Base-by-base conservation (phyloP, 129 eudicot species). In the Lactuca saligna region DNA sequence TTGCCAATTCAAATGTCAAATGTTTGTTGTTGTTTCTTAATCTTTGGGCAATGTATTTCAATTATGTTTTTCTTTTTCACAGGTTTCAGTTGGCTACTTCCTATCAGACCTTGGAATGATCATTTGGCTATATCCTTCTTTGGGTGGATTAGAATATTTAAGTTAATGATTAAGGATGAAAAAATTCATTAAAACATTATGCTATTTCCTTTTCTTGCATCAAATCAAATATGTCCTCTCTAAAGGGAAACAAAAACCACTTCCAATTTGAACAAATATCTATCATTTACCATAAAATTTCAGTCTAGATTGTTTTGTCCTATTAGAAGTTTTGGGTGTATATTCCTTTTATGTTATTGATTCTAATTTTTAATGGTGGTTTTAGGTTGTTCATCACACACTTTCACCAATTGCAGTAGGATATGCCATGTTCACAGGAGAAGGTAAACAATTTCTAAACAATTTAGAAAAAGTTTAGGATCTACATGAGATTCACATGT, bases 131-230 rank as follows among this genome's bases (percentile, higher is more conserved):
- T 93, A 84, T 85, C 97, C 99, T 63, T 85, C 99, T 33, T 78
- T 93, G 76, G 99, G 99, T 69, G 97, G 99, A 70, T 58, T 85
- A 79, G 99, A 93, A 82, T 93, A 89, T 71, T 97, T 93, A 89
- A 93, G 97, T 80, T 66, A 39, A 29, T 76, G 20, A 29, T 68
- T 34, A 35, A 51, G 16, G 68, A 68, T 34, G 61, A 20, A 20
- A 20, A 20, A 20, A 20, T 20, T 20, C 20, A 4, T 41, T 64
- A 10, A 57, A 46, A 12, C 42, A 66, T 17, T 9, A 13, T 46
- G 20, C 20, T 49, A 14, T 35, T 13, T 29, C 17, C 7, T 63
- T 42, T 54, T 38, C 57, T 69, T 14, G 58, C 34, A 57, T 39
- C 31, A 31, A 7, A 56, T 41, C 37, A 32, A 65, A 20, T 20